Evolutionary conservation across 257 asterid species (phyloP).

Genomic region (Jacaranda mimosifolia): DNA sequence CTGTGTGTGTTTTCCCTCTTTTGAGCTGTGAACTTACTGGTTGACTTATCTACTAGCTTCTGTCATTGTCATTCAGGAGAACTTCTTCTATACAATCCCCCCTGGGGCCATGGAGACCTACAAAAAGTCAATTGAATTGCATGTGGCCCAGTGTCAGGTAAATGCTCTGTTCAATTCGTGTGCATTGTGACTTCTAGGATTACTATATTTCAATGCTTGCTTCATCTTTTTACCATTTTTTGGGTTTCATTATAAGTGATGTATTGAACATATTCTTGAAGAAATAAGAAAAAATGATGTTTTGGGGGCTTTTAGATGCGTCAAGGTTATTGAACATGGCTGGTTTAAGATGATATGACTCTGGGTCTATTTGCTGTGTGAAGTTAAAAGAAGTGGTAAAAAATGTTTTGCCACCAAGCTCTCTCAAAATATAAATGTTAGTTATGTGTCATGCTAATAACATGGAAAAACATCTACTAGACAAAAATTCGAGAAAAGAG

Average conservation of each 20-base stretch:
- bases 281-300: constrained; percentile 11
- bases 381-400: neutral
- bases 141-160: constrained; percentile 75
- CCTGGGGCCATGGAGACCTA: constrained; percentile 76
- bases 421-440: neutral
- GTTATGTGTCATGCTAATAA: neutral
- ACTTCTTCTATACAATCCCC: constrained; percentile 72
- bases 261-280: constrained; percentile 1
- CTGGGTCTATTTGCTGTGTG: neutral
- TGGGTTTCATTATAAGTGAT: neutral
- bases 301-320: constrained; percentile 30
- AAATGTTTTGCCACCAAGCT: constrained; percentile 5
- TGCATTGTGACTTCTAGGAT: constrained; percentile 17
- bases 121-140: constrained; percentile 70
- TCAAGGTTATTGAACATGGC: neutral
- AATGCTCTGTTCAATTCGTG: constrained; percentile 28
- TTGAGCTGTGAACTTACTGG: constrained; percentile 29
- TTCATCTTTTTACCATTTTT: constrained; percentile 27
- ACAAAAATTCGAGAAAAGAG: neutral
- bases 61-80: constrained; percentile 62
- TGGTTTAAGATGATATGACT: constrained; percentile 4
- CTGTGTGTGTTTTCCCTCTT: neutral
- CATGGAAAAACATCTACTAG: neutral
- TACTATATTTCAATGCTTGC: constrained; percentile 32
- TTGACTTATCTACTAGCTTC: constrained; percentile 30